Evolutionary conservation across 2,329 filamentous ascomycete species (phyloP).

Genomic region (Sporothrix curviconia): DNA sequence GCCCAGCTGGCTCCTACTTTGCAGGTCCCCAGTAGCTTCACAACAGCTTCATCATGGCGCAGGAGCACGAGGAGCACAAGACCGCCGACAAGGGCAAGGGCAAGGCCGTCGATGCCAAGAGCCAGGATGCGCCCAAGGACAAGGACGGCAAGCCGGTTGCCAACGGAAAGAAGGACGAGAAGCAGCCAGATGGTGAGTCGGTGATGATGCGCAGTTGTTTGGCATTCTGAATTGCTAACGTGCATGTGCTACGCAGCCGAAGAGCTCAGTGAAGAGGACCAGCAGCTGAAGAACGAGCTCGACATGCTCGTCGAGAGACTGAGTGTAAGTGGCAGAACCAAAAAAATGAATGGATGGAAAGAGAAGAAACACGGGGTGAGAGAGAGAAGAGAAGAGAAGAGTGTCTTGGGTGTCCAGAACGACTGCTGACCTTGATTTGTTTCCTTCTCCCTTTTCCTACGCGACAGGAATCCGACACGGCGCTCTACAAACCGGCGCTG

Average conservation of each 20-base stretch:
- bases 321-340: constrained; percentile 50
- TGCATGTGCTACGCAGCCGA: constrained; percentile 45
- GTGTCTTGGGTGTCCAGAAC: too few relatives aligned
- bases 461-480: constrained; percentile 72
- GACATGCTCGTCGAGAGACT: constrained; percentile 97
- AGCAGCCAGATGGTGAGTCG: constrained; percentile 39
- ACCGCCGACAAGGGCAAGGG: constrained; percentile 86
- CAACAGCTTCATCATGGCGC: constrained; percentile 59
- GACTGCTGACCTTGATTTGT: not conserved
- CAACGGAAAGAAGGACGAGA: constrained; percentile 72
- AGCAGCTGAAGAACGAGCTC: constrained; percentile 95
- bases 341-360: not conserved
- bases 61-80: constrained; percentile 82
- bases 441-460: too few relatives aligned
- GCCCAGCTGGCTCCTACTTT: not conserved
- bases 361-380: too few relatives aligned
- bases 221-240: not conserved
- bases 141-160: constrained; percentile 64
- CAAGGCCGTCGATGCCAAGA: constrained; percentile 70
- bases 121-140: constrained; percentile 51
- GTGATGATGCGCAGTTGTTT: not conserved
- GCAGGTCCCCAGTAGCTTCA: not conserved
- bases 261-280: constrained; percentile 95
- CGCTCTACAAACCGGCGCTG: constrained; percentile 84
- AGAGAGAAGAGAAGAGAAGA: not conserved